These are phyloP conservation scores for Schizochytrium sp. DNA, from an alignment of 108 stramenopile species.

Conservation along the genomic window DNA sequence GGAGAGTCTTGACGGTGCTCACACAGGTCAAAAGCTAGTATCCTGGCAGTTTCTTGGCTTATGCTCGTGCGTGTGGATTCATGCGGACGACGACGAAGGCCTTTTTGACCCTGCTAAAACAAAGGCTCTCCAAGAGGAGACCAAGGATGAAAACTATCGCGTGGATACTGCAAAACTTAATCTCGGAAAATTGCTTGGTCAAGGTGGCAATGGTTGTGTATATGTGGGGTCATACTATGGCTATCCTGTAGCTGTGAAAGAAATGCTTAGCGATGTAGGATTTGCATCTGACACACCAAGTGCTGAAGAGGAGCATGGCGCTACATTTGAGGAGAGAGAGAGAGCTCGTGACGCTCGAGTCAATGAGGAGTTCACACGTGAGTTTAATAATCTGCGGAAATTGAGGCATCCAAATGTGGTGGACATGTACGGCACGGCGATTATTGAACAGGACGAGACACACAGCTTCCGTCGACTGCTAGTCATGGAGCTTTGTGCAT, in stretches of 20 bases:
- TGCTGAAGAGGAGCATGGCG: neutral
- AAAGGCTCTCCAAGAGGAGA: neutral
- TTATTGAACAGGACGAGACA: slow-evolving; percentile 65
- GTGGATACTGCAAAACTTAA: slow-evolving; percentile 26
- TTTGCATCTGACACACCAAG: neutral
- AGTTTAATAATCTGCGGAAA: slow-evolving; percentile 36
- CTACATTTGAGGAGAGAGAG: slow-evolving; percentile 32
- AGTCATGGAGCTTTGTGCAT: slow-evolving; percentile 13
- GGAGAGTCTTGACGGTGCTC: neutral
- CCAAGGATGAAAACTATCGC: slow-evolving; percentile 17
- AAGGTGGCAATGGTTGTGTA: slow-evolving; percentile 56
- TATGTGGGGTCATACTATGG: slow-evolving; percentile 50
- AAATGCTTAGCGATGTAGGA: slow-evolving; percentile 25
- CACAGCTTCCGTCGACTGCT: slow-evolving; percentile 54
- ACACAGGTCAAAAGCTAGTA: neutral
- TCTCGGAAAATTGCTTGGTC: slow-evolving; percentile 54
- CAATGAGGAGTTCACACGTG: neutral
- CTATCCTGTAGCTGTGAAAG: slow-evolving; percentile 50
- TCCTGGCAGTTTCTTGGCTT: neutral
- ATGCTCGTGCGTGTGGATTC: slow-evolving; percentile 29
- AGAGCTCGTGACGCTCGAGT: neutral
- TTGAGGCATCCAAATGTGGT: slow-evolving; percentile 65
- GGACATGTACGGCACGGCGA: slow-evolving; percentile 75
- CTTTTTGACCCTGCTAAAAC: neutral
- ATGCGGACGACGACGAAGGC: slow-evolving; percentile 20